phyloP scores from a whole-genome alignment of 2,329 filamentous ascomycete species.

The Calonectria hawksworthii region DNA sequence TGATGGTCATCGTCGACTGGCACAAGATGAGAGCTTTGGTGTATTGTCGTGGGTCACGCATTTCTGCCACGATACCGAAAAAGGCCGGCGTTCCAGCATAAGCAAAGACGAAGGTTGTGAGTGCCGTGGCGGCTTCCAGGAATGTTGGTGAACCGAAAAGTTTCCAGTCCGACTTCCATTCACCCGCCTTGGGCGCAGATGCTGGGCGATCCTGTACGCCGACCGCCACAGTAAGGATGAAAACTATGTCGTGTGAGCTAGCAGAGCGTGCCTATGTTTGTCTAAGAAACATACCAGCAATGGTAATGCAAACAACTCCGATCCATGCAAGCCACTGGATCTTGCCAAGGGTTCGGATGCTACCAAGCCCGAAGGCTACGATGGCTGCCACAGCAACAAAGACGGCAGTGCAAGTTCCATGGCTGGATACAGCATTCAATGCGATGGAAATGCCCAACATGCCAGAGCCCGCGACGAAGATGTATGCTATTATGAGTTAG shows the following conservation, averaged over 20 bases:
- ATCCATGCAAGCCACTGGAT: slow-evolving; percentile 8
- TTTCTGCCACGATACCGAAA: slow-evolving; percentile 49
- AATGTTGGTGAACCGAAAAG: slow-evolving; percentile 49
- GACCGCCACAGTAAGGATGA: slow-evolving; percentile 39
- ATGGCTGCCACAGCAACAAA: slow-evolving; percentile 12
- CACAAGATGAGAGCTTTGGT: slow-evolving; percentile 44
- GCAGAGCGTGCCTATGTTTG: background rate
- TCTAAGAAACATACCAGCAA: slow-evolving; percentile 23
- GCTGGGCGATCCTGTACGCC: slow-evolving; percentile 36
- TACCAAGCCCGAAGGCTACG: background rate
- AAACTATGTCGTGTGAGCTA: slow-evolving; percentile 12
- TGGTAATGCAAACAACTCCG: slow-evolving; percentile 16
- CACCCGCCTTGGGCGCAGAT: slow-evolving; percentile 27
- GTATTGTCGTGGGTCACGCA: slow-evolving; percentile 48
- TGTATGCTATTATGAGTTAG: background rate
- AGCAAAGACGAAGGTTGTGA: slow-evolving; percentile 53
- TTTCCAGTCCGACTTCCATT: slow-evolving; percentile 50
- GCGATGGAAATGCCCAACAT: slow-evolving; percentile 14
- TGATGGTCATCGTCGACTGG: slow-evolving; percentile 46
- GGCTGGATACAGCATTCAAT: background rate
- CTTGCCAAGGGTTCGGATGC: slow-evolving; percentile 7
- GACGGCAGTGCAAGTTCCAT: background rate
- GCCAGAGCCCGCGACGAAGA: slow-evolving; percentile 1
- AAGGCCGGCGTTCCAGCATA: slow-evolving; percentile 54
- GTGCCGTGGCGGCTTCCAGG: slow-evolving; percentile 47